These are phyloP conservation scores for Penicillium aurantiogriseum DNA, from an alignment of 2,329 filamentous ascomycete species.

Conservation along the genomic window DNA sequence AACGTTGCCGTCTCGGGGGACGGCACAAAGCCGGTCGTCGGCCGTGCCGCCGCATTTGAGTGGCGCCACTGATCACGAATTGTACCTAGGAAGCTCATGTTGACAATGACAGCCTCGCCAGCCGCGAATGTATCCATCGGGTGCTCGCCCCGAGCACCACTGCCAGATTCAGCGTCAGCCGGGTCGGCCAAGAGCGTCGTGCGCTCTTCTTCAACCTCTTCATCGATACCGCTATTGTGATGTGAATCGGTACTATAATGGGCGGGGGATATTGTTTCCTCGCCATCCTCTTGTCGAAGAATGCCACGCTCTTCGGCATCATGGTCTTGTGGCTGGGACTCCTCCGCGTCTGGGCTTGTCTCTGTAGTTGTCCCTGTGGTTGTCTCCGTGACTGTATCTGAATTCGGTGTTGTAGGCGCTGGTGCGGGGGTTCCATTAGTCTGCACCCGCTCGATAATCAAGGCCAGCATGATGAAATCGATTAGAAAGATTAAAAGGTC, in stretches of 20 bases:
- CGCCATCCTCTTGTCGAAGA: slow-evolving; percentile 40
- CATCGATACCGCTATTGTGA: slow-evolving; percentile 13
- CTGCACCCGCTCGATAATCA: slow-evolving; percentile 53
- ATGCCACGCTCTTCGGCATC: slow-evolving; percentile 61
- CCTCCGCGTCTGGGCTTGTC: slow-evolving; percentile 14
- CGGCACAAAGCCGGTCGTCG: slow-evolving; percentile 27
- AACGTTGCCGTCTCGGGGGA: slow-evolving; percentile 39
- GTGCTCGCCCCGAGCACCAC: slow-evolving; percentile 29
- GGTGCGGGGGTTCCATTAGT: slow-evolving; percentile 34
- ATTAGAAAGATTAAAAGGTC: slow-evolving; percentile 56
- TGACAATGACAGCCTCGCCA: slow-evolving; percentile 39
- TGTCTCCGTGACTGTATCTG: slow-evolving; percentile 21
- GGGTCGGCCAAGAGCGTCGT: slow-evolving; percentile 38
- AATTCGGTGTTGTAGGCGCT: slow-evolving; percentile 9
- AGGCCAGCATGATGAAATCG: slow-evolving; percentile 58
- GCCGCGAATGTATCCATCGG: slow-evolving; percentile 40
- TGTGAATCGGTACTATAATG: slow-evolving; percentile 36
- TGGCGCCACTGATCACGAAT: slow-evolving; percentile 43
- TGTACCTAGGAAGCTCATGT: slow-evolving; percentile 36
- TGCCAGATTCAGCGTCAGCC: slow-evolving; percentile 22
- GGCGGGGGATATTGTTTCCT: slow-evolving; percentile 40
- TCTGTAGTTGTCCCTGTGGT: slow-evolving; percentile 26
- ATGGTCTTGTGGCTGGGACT: slow-evolving; percentile 48
- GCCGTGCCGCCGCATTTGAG: slow-evolving; percentile 21
- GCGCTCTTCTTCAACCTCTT: slow-evolving; percentile 29